A percentile compares a stretch with the other conserved stretches of the same genome.
Evolutionary conservation across 495 filamentous ascomycete species (phyloP).

Genomic region (Hypoxylon trugodes): DNA sequence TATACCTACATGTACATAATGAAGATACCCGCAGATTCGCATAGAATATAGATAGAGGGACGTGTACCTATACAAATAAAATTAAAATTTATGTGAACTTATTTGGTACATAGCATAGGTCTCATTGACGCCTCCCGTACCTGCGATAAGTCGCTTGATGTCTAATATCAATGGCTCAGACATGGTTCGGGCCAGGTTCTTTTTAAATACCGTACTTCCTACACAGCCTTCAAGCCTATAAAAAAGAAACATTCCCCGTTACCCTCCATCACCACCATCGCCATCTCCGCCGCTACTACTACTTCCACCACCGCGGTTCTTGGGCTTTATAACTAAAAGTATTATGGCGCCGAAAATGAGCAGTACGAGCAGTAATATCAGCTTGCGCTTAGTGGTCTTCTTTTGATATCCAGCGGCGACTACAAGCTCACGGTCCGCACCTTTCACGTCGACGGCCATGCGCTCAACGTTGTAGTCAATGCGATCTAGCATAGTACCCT

Average conservation of each 20-base stretch:
- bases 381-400: slow-evolving; percentile 86
- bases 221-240: slow-evolving; percentile 15
- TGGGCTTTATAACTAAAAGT: slow-evolving; percentile 84
- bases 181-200: slow-evolving; percentile 9
- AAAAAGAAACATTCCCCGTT: background rate
- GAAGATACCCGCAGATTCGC: slow-evolving; percentile 19
- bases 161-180: slow-evolving; percentile 9
- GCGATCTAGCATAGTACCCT: slow-evolving; percentile 95
- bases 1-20: slow-evolving; percentile 12
- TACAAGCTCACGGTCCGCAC: slow-evolving; percentile 88
- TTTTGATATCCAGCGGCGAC: slow-evolving; percentile 88
- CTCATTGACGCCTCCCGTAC: background rate
- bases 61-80: slow-evolving; percentile 1
- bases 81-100: slow-evolving; percentile 30
- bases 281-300: slow-evolving; percentile 4
- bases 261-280: slow-evolving; percentile 2
- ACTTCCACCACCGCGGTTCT: slow-evolving; percentile 46
- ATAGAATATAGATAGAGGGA: slow-evolving; percentile 8
- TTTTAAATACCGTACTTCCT: slow-evolving; percentile 24
- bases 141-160: slow-evolving; percentile 14
- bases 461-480: slow-evolving; percentile 98
- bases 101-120: slow-evolving; percentile 26
- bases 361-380: slow-evolving; percentile 85
- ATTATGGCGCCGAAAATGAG: slow-evolving; percentile 88
- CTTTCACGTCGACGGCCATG: slow-evolving; percentile 89